These are phyloP conservation scores for Aspergillus chevalieri DNA, from an alignment of 2,329 filamentous ascomycete species.

Conservation along the genomic window DNA sequence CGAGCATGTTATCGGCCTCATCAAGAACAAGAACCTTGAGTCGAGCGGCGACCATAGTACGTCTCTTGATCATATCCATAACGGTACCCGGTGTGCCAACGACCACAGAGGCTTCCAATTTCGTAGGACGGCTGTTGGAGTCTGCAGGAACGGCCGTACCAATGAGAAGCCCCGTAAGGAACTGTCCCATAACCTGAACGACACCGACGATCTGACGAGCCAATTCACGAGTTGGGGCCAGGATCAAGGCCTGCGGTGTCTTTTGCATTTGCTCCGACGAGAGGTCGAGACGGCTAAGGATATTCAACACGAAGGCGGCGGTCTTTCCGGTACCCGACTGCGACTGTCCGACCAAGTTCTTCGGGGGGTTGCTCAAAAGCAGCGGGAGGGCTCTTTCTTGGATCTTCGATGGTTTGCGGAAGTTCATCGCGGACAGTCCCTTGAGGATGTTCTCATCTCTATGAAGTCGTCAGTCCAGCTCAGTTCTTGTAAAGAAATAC, in stretches of 20 bases:
- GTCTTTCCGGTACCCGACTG: constrained; percentile 98
- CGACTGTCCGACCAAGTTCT: constrained; percentile 96
- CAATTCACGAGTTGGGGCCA: constrained; percentile 89
- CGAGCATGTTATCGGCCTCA: constrained; percentile 98
- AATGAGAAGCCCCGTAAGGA: constrained; percentile 68
- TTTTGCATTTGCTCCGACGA: constrained; percentile 49
- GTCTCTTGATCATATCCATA: constrained; percentile 74
- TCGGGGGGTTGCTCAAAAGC: constrained; percentile 76
- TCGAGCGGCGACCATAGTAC: constrained; percentile 63
- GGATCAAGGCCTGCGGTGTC: constrained; percentile 73
- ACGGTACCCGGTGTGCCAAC: constrained; percentile 93
- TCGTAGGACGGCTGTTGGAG: constrained; percentile 60
- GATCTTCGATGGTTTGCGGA: constrained; percentile 94
- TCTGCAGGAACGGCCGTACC: constrained; percentile 77
- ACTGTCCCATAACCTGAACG: constrained; percentile 74
- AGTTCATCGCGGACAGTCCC: constrained; percentile 74
- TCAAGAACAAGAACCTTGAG: constrained; percentile 85
- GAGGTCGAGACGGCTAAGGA: constrained; percentile 79
- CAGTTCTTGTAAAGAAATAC: background rate
- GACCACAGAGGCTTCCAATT: constrained; percentile 69
- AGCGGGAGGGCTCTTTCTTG: constrained; percentile 91
- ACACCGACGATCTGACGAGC: constrained; percentile 91
- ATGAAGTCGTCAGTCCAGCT: constrained; percentile 4
- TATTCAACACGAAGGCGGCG: constrained; percentile 88
- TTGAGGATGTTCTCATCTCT: constrained; percentile 62